Percentiles rank a stretch among this genome's conserved stretches.
Evolutionary conservation across 768 basidiomycete genomes (phyloP).

Genomic region (Pholiota microspora): DNA sequence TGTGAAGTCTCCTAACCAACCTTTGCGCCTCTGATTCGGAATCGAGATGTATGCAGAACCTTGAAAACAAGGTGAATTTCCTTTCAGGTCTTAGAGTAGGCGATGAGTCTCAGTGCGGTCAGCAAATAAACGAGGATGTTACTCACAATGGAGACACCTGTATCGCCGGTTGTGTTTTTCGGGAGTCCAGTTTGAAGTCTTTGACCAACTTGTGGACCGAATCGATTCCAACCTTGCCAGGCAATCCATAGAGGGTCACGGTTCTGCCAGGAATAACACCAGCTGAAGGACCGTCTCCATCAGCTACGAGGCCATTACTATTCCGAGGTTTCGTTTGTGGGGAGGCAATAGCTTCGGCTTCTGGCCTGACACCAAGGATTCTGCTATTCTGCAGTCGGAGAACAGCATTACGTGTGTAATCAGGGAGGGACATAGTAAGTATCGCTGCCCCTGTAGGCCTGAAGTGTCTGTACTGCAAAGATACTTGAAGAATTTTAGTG

Average conservation of each 20-base stretch:
- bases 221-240: slow-evolving; percentile 38
- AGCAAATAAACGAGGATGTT: background rate
- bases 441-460: slow-evolving; percentile 57
- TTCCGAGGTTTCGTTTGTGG: background rate
- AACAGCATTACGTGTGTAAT: slow-evolving; percentile 40
- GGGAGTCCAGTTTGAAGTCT: slow-evolving; percentile 40
- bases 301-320: background rate
- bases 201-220: slow-evolving; percentile 39
- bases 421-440: slow-evolving; percentile 49
- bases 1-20: slow-evolving; percentile 61
- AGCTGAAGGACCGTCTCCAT: slow-evolving; percentile 51
- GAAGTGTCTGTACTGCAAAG: slow-evolving; percentile 60
- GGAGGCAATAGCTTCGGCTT: slow-evolving; percentile 26
- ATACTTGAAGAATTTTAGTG: slow-evolving; percentile 36
- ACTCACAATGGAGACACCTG: slow-evolving; percentile 51
- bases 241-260: slow-evolving; percentile 64
- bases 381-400: slow-evolving; percentile 39
- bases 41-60: slow-evolving; percentile 53
- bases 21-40: slow-evolving; percentile 68
- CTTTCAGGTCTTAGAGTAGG: slow-evolving; percentile 27
- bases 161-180: slow-evolving; percentile 32
- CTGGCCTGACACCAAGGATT: slow-evolving; percentile 44
- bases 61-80: slow-evolving; percentile 45
- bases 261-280: slow-evolving; percentile 48
- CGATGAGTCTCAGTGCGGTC: background rate